A percentile compares a stretch with the other conserved stretches of the same genome.
Conservation (phyloP, 2,329 filamentous ascomycete genomes). For the Cytospora leucostoma region DNA sequence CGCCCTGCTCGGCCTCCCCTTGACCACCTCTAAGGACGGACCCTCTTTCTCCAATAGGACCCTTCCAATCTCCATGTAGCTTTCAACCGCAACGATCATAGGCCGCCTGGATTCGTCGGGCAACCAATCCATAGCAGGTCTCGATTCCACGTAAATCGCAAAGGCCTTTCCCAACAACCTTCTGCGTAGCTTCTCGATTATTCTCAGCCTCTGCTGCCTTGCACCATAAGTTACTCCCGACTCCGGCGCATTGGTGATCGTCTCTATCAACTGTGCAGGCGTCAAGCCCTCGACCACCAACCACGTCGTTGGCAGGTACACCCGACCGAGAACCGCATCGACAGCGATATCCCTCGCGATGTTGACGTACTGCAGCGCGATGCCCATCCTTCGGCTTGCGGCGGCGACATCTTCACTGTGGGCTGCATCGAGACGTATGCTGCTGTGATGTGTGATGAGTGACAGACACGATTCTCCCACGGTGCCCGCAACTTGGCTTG, state of each 20-base stretch:
- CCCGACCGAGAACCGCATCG: slow-evolving; percentile 65
- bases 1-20: slow-evolving; percentile 26
- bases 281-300: slow-evolving; percentile 58
- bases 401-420: slow-evolving; percentile 49
- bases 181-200: slow-evolving; percentile 49
- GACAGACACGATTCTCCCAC: slow-evolving; percentile 70
- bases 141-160: slow-evolving; percentile 56
- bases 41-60: slow-evolving; percentile 27
- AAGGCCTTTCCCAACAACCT: slow-evolving; percentile 63
- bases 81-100: slow-evolving; percentile 32
- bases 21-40: slow-evolving; percentile 5
- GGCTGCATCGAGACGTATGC: slow-evolving; percentile 34
- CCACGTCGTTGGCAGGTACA: slow-evolving; percentile 70
- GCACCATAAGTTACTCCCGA: not conserved
- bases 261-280: slow-evolving; percentile 55
- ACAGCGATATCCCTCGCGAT: slow-evolving; percentile 72
- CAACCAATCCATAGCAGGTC: slow-evolving; percentile 60
- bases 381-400: slow-evolving; percentile 67
- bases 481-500: slow-evolving; percentile 69
- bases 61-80: slow-evolving; percentile 32
- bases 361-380: slow-evolving; percentile 76
- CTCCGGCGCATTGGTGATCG: slow-evolving; percentile 40
- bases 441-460: slow-evolving; percentile 62
- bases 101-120: slow-evolving; percentile 58
- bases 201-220: not conserved